Evolutionary conservation across 176 grass and related monocot species (phyloP), one percentile per base, ranked within the genome.

Genomic region (Hordeum marinum): DNA sequence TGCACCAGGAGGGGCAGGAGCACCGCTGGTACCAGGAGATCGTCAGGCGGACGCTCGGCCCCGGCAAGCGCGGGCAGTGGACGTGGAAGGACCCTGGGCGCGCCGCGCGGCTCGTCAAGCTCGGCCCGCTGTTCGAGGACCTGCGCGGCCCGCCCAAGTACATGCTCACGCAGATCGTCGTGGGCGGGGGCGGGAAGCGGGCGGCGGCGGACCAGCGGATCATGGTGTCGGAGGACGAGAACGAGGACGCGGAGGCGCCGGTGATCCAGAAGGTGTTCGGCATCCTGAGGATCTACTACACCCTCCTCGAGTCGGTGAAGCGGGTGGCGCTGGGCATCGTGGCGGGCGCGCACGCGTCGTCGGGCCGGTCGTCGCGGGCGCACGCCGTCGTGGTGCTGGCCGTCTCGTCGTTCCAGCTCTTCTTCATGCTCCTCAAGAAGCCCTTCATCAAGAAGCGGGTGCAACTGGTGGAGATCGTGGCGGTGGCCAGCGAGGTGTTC

Each of bases 391-490:
- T 82, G 24, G 60, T 89, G 63, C 79, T 95, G 39, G 86, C 91
- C 18, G 83, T 96, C 75, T 87, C 93, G 18, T 79, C 91, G 1
- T 89, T 95, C 75, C 93, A 98, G 79, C 89, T 98, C 58, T 76
- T 89, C 40, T 95, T 95, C 85, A 34, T 98, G 41, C 20, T 86
- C 78, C 42, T 94, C 63, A 89, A 68, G 57, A 98, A 92, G 76
- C 96, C 96, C 14, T 98, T 98, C 87, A 86, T 96, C 72, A 96
- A 80, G 93, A 98, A 88, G 90, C 92, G 87, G 78, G 91, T 92
- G 83, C 96, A 98, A 89, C 68, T 98, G 75, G 88, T 92, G 63
- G 96, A 98, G 90, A 91, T 86, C 78, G 68, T 95, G 31, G 87
- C 93, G 23, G 80, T 95, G 42, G 81, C 79, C 69, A 75, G 90